These are phyloP conservation scores for Gossypium laxum DNA, from an alignment of 441 rosid species.

Conservation along the genomic window DNA sequence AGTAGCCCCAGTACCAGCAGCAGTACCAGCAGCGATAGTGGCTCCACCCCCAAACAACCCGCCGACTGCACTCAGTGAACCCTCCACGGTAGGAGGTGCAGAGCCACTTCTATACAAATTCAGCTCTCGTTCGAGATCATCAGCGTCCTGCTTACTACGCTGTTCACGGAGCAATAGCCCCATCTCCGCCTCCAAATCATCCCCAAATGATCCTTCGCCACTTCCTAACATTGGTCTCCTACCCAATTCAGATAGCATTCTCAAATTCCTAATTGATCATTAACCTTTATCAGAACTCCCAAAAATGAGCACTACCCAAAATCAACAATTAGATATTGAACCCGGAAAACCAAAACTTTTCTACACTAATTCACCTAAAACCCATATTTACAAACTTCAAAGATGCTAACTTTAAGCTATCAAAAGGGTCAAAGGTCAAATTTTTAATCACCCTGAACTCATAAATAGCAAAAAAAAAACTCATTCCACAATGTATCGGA, in stretches of 20 bases:
- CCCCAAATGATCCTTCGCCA: constrained; percentile 65
- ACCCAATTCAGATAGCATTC: constrained; percentile 57
- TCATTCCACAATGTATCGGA: not conserved
- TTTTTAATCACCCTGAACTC: constrained; percentile 18
- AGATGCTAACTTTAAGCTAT: constrained; percentile 19
- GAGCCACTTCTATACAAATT: constrained; percentile 86
- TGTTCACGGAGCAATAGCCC: constrained; percentile 59
- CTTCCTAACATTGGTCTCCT: constrained; percentile 63
- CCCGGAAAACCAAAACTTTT: constrained; percentile 25
- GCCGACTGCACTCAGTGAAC: constrained; percentile 69
- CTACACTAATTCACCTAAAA: constrained; percentile 15
- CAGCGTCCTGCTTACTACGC: constrained; percentile 53
- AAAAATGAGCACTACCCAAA: constrained; percentile 23
- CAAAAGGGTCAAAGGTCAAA: constrained; percentile 14
- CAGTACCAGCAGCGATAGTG: constrained; percentile 21
- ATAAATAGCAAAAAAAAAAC: constrained; percentile 4
- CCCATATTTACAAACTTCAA: constrained; percentile 25
- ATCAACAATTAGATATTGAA: constrained; percentile 20
- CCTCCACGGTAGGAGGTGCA: constrained; percentile 94
- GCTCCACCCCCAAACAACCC: constrained; percentile 44
- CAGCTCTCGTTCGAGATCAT: constrained; percentile 68
- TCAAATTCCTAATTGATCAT: constrained; percentile 32
- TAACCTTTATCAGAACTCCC: constrained; percentile 12
- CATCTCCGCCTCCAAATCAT: constrained; percentile 62
- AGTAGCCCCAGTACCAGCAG: not conserved